Evolutionary conservation across 176 grass and related monocot species (phyloP), one percentile per base, ranked within the genome.

Genomic region (Poa annua): DNA sequence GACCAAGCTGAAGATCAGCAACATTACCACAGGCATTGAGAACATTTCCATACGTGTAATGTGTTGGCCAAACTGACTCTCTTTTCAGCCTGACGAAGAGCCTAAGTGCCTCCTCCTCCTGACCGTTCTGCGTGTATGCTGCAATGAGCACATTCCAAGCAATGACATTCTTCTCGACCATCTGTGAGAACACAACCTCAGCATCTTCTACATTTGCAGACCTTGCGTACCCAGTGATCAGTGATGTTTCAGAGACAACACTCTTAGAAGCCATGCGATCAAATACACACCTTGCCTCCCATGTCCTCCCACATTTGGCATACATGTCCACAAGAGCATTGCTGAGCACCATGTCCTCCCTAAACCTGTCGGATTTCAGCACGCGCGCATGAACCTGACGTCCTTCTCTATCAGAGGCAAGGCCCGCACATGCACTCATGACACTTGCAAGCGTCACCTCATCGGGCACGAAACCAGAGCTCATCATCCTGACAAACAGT

Each of bases 131-230:
- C 0, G 71, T 16, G 11, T 74, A 74, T 5, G 71, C 71, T 52
- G 71, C 71, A 52, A 74, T 74, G 71, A 74, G 71, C 47, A 74
- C 71, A 74, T 74, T 74, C 71, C 71, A 74, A 34, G 71, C 71
- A 74, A 74, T 74, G 45, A 74, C 71, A 34, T 74, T 74, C 71
- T 74, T 74, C 71, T 74, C 71, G 2, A 74, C 71, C 71, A 74
- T 74, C 1, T 74, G 71, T 0, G 71, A 74, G 71, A 74, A 74
- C 8, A 74, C 48, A 17, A 17, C 47, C 71, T 74, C 47, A 34
- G 71, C 71, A 34, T 74, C 71, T 53, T 74, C 8, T 16, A 74
- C 71, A 12, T 74, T 74, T 20, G 71, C 71, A 29, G 71, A 52
- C 71, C 71, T 74, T 20, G 71, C 71, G 16, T 74, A 74, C 16